phyloP scores from a whole-genome alignment of 768 basidiomycete species.

The Trametes coccinea region DNA sequence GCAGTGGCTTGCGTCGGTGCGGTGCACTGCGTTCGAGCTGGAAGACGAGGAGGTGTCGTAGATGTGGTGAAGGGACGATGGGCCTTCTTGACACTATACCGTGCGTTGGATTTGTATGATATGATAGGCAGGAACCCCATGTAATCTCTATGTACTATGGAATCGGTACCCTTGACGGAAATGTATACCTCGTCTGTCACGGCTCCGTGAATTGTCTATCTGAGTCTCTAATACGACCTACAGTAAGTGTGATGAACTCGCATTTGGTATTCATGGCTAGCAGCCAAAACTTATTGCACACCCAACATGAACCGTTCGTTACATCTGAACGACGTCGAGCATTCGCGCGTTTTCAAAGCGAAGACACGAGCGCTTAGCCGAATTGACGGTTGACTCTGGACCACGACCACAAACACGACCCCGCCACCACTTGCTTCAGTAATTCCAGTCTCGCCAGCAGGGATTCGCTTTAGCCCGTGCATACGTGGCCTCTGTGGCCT shows the following conservation, averaged over 20 bases:
- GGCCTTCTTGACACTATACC: not conserved
- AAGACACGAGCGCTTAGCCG: not conserved
- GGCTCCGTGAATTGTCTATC: not conserved
- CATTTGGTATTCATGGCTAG: too few species aligned
- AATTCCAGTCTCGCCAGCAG: not conserved
- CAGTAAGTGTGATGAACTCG: not conserved
- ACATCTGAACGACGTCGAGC: not conserved
- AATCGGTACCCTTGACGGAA: not conserved
- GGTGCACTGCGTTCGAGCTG: constrained; percentile 47
- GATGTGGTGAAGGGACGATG: too few species aligned
- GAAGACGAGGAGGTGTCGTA: constrained; percentile 12
- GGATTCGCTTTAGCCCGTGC: not conserved
- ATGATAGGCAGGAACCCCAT: not conserved
- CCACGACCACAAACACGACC: not conserved
- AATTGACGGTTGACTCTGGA: constrained; percentile 2
- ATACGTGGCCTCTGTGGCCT: constrained; percentile 23
- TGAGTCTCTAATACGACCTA: too few species aligned
- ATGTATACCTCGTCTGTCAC: not conserved
- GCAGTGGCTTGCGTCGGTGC: constrained; percentile 49
- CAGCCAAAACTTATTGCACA: not conserved
- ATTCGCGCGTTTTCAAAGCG: constrained; percentile 1
- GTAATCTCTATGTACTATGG: constrained; percentile 5
- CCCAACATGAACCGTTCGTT: not conserved
- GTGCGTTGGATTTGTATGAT: not conserved
- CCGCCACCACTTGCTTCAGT: not conserved